Base-by-base conservation (phyloP, 2,329 filamentous ascomycete species). In the Tolypocladium paradoxum region DNA sequence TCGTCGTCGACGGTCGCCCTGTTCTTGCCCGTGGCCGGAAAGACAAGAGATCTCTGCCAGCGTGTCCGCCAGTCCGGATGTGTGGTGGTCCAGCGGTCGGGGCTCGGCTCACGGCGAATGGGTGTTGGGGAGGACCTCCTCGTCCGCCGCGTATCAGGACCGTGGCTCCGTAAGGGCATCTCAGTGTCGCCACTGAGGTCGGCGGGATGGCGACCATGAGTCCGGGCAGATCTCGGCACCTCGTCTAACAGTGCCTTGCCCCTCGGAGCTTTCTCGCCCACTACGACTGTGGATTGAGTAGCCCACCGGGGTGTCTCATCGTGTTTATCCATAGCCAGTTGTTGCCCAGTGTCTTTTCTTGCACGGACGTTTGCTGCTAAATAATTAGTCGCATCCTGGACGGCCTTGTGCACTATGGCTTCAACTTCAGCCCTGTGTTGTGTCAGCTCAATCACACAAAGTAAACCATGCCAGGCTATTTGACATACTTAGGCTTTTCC, bases 1-100 rank as follows among this genome's bases (percentile, higher is more conserved):
- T 78, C 73, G 56, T 78, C 82, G 53, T 88, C 81, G 1, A 93
- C 82, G 1, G 78, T 82, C 1, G 84, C 81, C 56, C 83, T 77
- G 49, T 81, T 79, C 52, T 76, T 79, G 3, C 82, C 81, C 29
- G 69, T 72, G 6, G 70, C 61, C 4, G 83, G 83, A 63, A 82
- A 90, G 2, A 82, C 72, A 1, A 91, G 72, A 2, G 85, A 78
- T 49, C 73, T 73, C 18, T 74, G 70, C 81, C 82, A 85, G 0
- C 68, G 55, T 18, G 68, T 67, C 35, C 66, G 66, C 82, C 82
- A 85, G 3, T 66, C 66, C 7, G 70, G 70, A 57, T 85, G 71
- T 29, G 68, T 55, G 7, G 63, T 60, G 2, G 79, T 79, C 82
- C 81, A 85, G n/a, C 54, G 53, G 45, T 64, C 56, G 12, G 59